Evolutionary conservation across 768 basidiomycete species (phyloP).

Genomic region (Termitomyces titanicus): DNA sequence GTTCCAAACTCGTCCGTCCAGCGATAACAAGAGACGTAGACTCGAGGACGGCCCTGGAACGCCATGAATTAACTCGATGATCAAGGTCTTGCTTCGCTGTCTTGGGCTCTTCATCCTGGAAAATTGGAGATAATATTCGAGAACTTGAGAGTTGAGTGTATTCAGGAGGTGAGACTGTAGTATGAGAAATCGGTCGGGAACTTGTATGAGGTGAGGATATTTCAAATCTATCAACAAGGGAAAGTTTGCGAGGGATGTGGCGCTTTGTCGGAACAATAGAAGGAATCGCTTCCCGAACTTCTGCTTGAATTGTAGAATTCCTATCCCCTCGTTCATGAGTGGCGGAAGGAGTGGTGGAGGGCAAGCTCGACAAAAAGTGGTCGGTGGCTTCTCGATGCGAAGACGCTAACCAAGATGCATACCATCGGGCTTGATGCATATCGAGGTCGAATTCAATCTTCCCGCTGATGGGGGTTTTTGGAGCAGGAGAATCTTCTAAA

Average conservation of each 20-base stretch:
- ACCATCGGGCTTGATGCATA: conserved; percentile 72
- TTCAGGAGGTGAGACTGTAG: conserved; percentile 25
- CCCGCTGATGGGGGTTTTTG: conserved; percentile 62
- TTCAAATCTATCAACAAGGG: conserved; percentile 66
- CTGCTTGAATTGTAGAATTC: conserved; percentile 40
- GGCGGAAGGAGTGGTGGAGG: conserved; percentile 34
- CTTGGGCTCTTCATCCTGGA: conserved; percentile 57
- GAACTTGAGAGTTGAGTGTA: conserved; percentile 17
- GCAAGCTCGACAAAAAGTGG: conserved; percentile 31
- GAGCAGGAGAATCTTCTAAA: conserved; percentile 39
- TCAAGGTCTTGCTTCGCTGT: conserved; percentile 51
- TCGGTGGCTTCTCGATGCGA: conserved; percentile 41
- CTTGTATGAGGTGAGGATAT: conserved; percentile 34
- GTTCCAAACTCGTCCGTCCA: conserved; percentile 50
- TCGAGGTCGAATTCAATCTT: conserved; percentile 89
- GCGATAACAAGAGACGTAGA: conserved; percentile 44
- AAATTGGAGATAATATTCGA: conserved; percentile 53
- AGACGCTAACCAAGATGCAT: conserved; percentile 62
- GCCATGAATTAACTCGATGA: conserved; percentile 62
- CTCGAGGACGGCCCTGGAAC: conserved; percentile 49
- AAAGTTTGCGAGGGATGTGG: conserved; percentile 63
- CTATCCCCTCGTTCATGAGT: conserved; percentile 56
- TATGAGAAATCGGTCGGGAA: conserved; percentile 21
- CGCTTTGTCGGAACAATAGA: conserved; percentile 34
- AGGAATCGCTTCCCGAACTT: conserved; percentile 36